phyloP scores from a whole-genome alignment of 2,329 filamentous ascomycete species.

The Neonectria neomacrospora region DNA sequence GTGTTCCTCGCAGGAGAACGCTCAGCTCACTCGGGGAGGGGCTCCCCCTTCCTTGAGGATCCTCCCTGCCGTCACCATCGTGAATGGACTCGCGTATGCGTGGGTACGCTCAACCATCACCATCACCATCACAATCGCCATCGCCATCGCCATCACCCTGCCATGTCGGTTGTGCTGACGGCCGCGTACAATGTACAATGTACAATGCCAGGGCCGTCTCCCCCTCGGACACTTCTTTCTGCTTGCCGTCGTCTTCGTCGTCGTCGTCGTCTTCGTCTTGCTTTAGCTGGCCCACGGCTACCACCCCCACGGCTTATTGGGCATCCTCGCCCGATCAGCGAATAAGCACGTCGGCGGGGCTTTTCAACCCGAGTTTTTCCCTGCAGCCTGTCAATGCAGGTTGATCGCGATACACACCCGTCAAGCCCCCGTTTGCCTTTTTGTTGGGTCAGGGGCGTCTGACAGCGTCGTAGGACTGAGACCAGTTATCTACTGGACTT shows the following conservation, averaged over 20 bases:
- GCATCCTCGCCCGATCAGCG: constrained; percentile 29
- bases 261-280: neutral
- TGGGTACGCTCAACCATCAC: neutral
- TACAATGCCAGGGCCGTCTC: neutral
- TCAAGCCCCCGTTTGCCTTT: neutral
- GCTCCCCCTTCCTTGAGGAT: constrained; percentile 1
- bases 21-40: neutral
- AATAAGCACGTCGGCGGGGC: constrained; percentile 10
- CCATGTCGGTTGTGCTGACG: constrained; percentile 10
- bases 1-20: constrained; percentile 15
- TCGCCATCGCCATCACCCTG: constrained; percentile 7
- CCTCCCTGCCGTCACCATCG: neutral
- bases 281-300: constrained; percentile 9
- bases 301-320: constrained; percentile 26
- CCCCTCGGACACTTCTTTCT: constrained; percentile 16
- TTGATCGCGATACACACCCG: constrained; percentile 22
- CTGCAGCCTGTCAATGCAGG: constrained; percentile 31
- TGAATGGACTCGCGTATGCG: constrained; percentile 1
- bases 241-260: too few species aligned
- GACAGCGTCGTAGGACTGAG: neutral
- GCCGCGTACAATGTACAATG: constrained; percentile 2
- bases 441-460: neutral
- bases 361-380: constrained; percentile 18
- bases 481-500: neutral
- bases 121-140: too few species aligned